Evolutionary conservation across 495 filamentous ascomycete genomes (phyloP).

Genomic region (Cercophora samala): DNA sequence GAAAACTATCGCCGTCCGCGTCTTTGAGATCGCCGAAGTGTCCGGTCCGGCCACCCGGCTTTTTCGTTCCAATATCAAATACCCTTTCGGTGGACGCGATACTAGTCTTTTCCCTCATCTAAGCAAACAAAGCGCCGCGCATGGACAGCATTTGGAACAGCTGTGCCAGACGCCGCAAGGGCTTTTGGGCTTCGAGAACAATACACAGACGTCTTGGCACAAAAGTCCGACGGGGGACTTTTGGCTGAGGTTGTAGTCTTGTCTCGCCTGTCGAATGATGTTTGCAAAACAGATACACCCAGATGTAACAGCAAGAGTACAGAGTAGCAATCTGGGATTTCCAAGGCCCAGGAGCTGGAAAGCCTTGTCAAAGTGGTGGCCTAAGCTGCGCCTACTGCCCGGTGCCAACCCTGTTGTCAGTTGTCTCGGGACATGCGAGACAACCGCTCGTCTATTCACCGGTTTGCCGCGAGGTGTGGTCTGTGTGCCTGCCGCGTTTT

Average conservation of each 20-base stretch:
- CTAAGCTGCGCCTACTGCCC: constrained; percentile 25
- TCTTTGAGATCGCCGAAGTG: neutral
- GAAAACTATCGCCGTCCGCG: neutral
- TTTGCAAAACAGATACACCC: neutral
- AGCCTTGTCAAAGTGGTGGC: constrained; percentile 26
- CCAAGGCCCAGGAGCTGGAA: constrained; percentile 20
- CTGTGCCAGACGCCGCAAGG: constrained; percentile 17
- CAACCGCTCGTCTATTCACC: constrained; percentile 15
- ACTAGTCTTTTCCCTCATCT: neutral
- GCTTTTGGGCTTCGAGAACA: constrained; percentile 19
- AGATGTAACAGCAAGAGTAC: neutral
- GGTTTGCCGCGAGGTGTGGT: constrained; percentile 6
- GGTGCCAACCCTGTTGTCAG: neutral
- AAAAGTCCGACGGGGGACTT: neutral
- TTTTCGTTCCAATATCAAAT: neutral
- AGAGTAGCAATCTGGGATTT: constrained; percentile 1
- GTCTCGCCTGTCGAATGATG: neutral
- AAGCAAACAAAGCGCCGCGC: constrained; percentile 11
- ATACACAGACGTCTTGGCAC: constrained; percentile 5
- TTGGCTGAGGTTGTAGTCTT: neutral
- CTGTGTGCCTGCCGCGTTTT: neutral
- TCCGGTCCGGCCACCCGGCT: neutral
- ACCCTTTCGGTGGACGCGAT: neutral
- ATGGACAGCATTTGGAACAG: constrained; percentile 12
- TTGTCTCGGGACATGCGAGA: constrained; percentile 16